Evolutionary conservation across 177 flowering plant genomes (phyloP).

Genomic region (Vitis hybrid): DNA sequence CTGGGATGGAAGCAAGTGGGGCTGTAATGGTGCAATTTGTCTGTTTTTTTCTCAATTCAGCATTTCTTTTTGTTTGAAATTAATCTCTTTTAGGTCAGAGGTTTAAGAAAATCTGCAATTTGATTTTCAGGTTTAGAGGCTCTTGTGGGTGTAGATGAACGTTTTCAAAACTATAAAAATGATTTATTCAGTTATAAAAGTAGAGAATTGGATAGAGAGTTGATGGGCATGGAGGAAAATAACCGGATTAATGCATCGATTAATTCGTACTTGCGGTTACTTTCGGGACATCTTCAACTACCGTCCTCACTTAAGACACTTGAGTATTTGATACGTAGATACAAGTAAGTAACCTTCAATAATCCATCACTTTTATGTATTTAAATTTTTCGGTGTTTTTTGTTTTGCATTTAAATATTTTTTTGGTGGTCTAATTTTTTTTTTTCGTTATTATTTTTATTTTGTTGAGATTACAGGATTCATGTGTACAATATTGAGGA

Average conservation of each 20-base stretch:
- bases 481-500: slow-evolving; percentile 77
- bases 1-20: too few relatives aligned
- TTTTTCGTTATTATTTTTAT: background rate
- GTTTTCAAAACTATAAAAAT: slow-evolving; percentile 53
- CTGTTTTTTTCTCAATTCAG: background rate
- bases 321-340: slow-evolving; percentile 87
- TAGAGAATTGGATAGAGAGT: slow-evolving; percentile 72
- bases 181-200: slow-evolving; percentile 72
- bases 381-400: background rate
- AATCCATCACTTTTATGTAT: background rate
- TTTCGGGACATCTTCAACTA: slow-evolving; percentile 66
- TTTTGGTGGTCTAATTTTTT: background rate
- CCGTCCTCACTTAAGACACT: slow-evolving; percentile 67
- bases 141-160: slow-evolving; percentile 45
- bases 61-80: background rate
- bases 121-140: slow-evolving; percentile 65
- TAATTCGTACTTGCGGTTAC: slow-evolving; percentile 58
- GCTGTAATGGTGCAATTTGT: too few relatives aligned
- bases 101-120: background rate
- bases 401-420: too few relatives aligned
- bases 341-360: slow-evolving; percentile 52
- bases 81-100: background rate
- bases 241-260: slow-evolving; percentile 49
- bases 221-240: slow-evolving; percentile 65
- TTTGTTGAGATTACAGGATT: slow-evolving; percentile 46